These are phyloP conservation scores for Boletus insuetus DNA, from an alignment of 768 basidiomycete genomes.

Conservation along the genomic window DNA sequence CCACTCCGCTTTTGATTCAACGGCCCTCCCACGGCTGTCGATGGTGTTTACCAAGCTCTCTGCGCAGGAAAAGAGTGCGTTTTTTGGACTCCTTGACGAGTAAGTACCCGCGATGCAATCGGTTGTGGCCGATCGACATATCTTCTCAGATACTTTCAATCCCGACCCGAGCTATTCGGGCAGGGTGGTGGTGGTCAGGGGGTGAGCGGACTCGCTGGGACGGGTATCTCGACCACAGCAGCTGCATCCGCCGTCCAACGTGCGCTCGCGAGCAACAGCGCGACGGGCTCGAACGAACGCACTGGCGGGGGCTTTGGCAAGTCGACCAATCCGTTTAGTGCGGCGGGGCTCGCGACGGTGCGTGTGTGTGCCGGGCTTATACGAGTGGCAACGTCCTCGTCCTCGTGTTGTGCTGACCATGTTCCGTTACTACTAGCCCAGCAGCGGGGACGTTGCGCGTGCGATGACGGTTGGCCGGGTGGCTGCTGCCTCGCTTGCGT, in stretches of 20 bases:
- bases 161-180: conserved; percentile 66
- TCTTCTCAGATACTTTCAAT: conserved; percentile 62
- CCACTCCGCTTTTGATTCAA: background rate
- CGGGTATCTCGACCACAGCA: conserved; percentile 22
- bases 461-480: conserved; percentile 46
- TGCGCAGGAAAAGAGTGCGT: conserved; percentile 71
- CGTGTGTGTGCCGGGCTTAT: background rate
- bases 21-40: background rate
- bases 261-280: conserved; percentile 39
- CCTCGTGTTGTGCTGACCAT: too few relatives aligned
- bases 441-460: conserved; percentile 38
- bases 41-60: conserved; percentile 77
- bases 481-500: conserved; percentile 53
- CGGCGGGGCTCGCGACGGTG: background rate
- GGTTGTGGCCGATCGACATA: background rate
- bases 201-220: conserved; percentile 16
- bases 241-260: conserved; percentile 45
- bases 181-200: conserved; percentile 17
- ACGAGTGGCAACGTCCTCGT: too few relatives aligned
- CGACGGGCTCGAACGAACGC: conserved; percentile 18
- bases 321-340: too few relatives aligned
- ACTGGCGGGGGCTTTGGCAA: conserved; percentile 5
- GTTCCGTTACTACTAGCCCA: too few relatives aligned
- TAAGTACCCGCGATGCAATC: conserved; percentile 27
- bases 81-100: conserved; percentile 82